Percentiles rank a stretch among this genome's conserved stretches.
These are phyloP conservation scores for Cladosporium sp. DNA, from an alignment of 2,329 filamentous ascomycete genomes.

Conservation along the genomic window DNA sequence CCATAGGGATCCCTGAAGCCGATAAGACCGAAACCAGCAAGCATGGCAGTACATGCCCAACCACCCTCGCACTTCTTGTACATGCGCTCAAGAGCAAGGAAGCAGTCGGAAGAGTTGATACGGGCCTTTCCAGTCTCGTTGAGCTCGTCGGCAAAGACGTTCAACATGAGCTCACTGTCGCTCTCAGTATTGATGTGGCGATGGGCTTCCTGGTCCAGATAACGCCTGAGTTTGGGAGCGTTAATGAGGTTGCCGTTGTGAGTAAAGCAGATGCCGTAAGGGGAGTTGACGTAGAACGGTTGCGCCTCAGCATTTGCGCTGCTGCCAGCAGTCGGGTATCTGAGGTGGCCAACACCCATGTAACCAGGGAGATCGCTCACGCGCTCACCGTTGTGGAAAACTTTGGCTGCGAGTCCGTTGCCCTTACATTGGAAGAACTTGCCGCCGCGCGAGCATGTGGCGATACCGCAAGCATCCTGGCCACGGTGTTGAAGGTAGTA, in stretches of 20 bases:
- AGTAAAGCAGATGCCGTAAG: conserved; percentile 77
- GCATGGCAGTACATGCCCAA: conserved; percentile 79
- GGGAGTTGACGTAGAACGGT: conserved; percentile 87
- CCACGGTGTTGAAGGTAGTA: conserved; percentile 61
- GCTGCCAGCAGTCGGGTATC: conserved; percentile 88
- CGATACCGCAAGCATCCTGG: conserved; percentile 86
- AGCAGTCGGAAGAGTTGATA: conserved; percentile 76
- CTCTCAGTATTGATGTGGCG: conserved; percentile 89
- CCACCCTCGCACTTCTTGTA: conserved; percentile 73
- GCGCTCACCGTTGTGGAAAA: conserved; percentile 78
- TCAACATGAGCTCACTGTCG: conserved; percentile 84
- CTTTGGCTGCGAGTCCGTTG: conserved; percentile 81
- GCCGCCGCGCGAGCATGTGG: conserved; percentile 72
- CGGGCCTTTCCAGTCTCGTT: conserved; percentile 79
- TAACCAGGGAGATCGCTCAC: conserved; percentile 76
- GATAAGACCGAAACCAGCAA: conserved; percentile 78
- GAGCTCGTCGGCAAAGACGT: conserved; percentile 82
- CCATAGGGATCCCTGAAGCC: conserved; percentile 79
- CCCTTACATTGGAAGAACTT: conserved; percentile 88
- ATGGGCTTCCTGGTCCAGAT: conserved; percentile 76
- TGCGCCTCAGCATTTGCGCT: conserved; percentile 83
- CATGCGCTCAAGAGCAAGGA: conserved; percentile 70
- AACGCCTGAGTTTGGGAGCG: conserved; percentile 66
- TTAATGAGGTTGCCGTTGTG: conserved; percentile 93
- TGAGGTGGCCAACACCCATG: conserved; percentile 82